Evolutionary conservation across 148 eudicot genomes (phyloP).

Genomic region (Camellia lanceoleosa): DNA sequence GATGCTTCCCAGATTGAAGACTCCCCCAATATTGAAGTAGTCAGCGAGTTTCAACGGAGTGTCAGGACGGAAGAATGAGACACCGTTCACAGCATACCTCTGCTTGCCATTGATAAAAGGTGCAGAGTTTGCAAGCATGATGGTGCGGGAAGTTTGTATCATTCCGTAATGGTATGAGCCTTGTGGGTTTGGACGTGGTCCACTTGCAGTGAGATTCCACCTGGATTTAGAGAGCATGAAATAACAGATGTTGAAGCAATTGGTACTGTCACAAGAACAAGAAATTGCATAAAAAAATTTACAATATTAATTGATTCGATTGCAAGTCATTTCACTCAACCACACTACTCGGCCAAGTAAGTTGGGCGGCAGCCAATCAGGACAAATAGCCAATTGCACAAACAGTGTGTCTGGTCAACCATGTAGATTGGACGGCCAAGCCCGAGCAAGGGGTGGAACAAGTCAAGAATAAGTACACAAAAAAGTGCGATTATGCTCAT

Average conservation of each 20-base stretch:
- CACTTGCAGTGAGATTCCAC: conserved; percentile 87
- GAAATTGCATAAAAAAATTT: not conserved
- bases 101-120: conserved; percentile 75
- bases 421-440: too few relatives aligned
- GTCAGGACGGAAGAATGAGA: conserved; percentile 61
- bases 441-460: too few relatives aligned
- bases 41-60: conserved; percentile 92
- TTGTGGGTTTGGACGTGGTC: conserved; percentile 95
- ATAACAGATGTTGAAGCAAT: not conserved
- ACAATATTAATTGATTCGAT: too few relatives aligned
- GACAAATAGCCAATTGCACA: too few relatives aligned
- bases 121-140: conserved; percentile 79
- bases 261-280: not conserved
- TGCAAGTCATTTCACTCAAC: too few relatives aligned
- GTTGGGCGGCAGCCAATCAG: too few relatives aligned
- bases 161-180: conserved; percentile 94
- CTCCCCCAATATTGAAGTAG: conserved; percentile 82
- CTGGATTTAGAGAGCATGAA: conserved; percentile 25
- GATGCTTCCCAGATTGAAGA: conserved; percentile 66
- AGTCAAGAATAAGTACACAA: too few relatives aligned
- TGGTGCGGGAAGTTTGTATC: conserved; percentile 67
- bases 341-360: too few relatives aligned
- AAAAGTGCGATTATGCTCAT: too few relatives aligned
- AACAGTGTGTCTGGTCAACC: too few relatives aligned
- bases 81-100: conserved; percentile 86